Evolutionary conservation across 148 eudicot genomes (phyloP).

Genomic region (Beta vulgaris): DNA sequence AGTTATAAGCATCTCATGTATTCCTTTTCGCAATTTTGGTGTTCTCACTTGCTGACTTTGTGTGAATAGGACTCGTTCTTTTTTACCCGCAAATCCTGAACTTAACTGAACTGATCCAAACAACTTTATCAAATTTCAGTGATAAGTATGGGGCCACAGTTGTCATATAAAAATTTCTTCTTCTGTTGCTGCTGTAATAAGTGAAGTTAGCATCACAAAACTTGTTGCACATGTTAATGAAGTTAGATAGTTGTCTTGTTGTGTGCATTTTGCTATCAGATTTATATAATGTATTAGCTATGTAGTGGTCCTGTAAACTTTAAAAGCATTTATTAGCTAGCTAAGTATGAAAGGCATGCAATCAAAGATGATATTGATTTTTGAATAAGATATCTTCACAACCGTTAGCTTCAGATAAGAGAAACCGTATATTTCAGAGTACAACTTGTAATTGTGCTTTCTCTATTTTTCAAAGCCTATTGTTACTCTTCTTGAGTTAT

Average conservation of each 20-base stretch:
- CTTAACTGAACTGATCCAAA: not conserved
- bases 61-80: not conserved
- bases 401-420: not conserved
- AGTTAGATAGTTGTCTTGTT: not conserved
- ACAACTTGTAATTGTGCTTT: not conserved
- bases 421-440: not conserved
- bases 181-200: too few relatives aligned
- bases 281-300: not conserved
- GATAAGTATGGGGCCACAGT: not conserved
- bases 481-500: not conserved
- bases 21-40: too few relatives aligned
- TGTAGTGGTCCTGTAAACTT: slow-evolving; percentile 20
- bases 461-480: not conserved
- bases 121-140: not conserved
- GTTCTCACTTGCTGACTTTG: not conserved
- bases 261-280: slow-evolving; percentile 13
- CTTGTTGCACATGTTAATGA: slow-evolving; percentile 4
- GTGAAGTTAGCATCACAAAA: slow-evolving; percentile 9
- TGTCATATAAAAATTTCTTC: too few relatives aligned
- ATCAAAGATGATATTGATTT: slow-evolving; percentile 10
- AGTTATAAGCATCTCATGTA: too few relatives aligned
- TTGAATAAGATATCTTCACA: not conserved
- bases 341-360: not conserved
- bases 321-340: slow-evolving; percentile 9
- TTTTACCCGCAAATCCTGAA: not conserved